phyloP scores from a whole-genome alignment of 371 early-diverging fungal species.

The Cokeromyces recurvatus region DNA sequence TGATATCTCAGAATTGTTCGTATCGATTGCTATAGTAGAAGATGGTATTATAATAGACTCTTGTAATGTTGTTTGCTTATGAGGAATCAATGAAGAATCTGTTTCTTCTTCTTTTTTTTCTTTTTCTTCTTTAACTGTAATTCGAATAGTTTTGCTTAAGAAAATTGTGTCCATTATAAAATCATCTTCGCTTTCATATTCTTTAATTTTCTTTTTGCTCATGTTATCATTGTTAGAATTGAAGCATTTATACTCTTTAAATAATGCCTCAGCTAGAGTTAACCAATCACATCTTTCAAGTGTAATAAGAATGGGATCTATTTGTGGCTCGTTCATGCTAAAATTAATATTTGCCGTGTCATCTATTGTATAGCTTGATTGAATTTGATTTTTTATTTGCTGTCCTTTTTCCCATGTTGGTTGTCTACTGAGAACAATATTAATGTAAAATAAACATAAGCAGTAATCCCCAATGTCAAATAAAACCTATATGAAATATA shows the following conservation, averaged over 20 bases:
- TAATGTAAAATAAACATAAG: conserved; percentile 39
- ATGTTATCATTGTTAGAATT: too few relatives aligned
- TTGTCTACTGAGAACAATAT: conserved; percentile 33
- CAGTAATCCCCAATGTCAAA: conserved; percentile 53
- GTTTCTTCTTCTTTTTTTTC: not conserved
- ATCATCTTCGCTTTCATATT: too few relatives aligned
- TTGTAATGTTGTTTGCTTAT: too few relatives aligned
- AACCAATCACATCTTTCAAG: conserved; percentile 8
- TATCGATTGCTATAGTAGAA: too few relatives aligned
- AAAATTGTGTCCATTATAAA: not conserved
- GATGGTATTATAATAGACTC: too few relatives aligned
- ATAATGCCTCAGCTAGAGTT: not conserved
- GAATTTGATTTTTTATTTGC: not conserved
- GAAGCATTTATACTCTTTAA: conserved; percentile 11
- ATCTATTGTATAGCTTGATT: too few relatives aligned
- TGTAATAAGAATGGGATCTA: not conserved
- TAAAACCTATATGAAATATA: conserved; percentile 35
- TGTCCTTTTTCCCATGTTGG: conserved; percentile 1
- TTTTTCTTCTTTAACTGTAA: conserved; percentile 1
- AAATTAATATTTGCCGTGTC: not conserved
- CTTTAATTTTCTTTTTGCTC: not conserved
- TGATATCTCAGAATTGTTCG: too few relatives aligned
- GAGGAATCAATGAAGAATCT: too few relatives aligned
- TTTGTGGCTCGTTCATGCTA: not conserved
- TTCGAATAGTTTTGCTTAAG: conserved; percentile 2